phyloP scores from a whole-genome alignment of 208 protist genomes.

The Blechomonas ayalai region DNA sequence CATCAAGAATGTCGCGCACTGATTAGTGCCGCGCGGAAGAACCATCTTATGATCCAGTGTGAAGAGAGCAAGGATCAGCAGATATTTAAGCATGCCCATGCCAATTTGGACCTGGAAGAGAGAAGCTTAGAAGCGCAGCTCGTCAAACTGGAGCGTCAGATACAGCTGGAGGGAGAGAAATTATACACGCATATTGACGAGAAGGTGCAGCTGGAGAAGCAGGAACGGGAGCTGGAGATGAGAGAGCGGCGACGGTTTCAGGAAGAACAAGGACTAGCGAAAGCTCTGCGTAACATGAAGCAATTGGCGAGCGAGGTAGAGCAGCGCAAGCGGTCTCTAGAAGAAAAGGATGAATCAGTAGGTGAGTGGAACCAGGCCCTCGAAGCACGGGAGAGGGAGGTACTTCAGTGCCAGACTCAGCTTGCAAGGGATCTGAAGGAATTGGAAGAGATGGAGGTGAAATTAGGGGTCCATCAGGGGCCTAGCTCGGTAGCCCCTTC shows the following conservation, averaged over 20 bases:
- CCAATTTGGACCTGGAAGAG: conserved; percentile 46
- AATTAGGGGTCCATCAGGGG: conserved; percentile 40
- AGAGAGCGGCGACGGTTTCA: conserved; percentile 40
- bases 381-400: conserved; percentile 61
- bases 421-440: conserved; percentile 47
- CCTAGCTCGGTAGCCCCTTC: conserved; percentile 23
- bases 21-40: conserved; percentile 59
- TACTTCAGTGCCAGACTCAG: conserved; percentile 53
- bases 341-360: conserved; percentile 63
- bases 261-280: conserved; percentile 53
- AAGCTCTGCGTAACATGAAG: conserved; percentile 30
- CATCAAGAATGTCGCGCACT: conserved; percentile 80
- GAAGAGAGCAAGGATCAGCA: conserved; percentile 43
- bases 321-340: conserved; percentile 39
- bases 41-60: conserved; percentile 22
- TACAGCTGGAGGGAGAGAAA: conserved; percentile 36
- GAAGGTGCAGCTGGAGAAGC: conserved; percentile 27
- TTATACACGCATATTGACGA: conserved; percentile 31
- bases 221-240: conserved; percentile 27
- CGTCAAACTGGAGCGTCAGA: conserved; percentile 16
- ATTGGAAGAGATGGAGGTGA: conserved; percentile 51
- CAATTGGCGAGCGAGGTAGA: conserved; percentile 61
- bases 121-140: conserved; percentile 33
- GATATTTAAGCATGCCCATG: conserved; percentile 18
- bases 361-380: conserved; percentile 61